A percentile compares a stretch with the other conserved stretches of the same genome.
Evolutionary conservation across 75 land plant genomes (phyloP).

Genomic region (Picea glauca): DNA sequence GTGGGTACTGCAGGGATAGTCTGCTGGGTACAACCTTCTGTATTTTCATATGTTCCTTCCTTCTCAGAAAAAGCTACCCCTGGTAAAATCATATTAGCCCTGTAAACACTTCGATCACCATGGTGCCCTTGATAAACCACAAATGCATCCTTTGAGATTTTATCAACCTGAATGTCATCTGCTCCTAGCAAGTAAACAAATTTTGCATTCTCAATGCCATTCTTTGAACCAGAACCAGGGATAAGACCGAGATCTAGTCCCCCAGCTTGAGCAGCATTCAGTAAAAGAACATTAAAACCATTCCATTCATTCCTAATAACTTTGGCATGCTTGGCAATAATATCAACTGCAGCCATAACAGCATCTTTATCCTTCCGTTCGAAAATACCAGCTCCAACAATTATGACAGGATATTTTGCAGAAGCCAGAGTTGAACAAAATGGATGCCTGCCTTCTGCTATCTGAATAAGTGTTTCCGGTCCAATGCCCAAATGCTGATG

Average conservation of each 20-base stretch:
- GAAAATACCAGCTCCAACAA: conserved; percentile 88
- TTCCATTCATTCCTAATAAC: conserved; percentile 82
- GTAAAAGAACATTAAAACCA: conserved; percentile 81
- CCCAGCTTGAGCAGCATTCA: conserved; percentile 93
- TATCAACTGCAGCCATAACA: conserved; percentile 62
- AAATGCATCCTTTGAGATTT: conserved; percentile 85
- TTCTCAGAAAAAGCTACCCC: conserved; percentile 89
- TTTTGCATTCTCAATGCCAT: conserved; percentile 52
- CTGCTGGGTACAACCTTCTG: conserved; percentile 86
- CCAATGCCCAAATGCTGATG: conserved; percentile 74
- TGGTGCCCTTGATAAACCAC: conserved; percentile 99
- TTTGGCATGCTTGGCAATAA: conserved; percentile 55
- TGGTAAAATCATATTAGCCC: conserved; percentile 92
- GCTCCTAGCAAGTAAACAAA: conserved; percentile 92
- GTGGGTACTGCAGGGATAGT: conserved; percentile 94
- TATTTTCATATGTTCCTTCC: conserved; percentile 95
- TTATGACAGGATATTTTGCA: conserved; percentile 81
- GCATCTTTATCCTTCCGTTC: conserved; percentile 83
- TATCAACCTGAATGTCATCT: conserved; percentile 76
- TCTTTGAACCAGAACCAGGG: conserved; percentile 39
- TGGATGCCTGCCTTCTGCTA: conserved; percentile 92
- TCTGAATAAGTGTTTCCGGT: conserved; percentile 72
- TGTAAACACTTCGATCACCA: conserved; percentile 87
- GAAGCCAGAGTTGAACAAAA: conserved; percentile 59
- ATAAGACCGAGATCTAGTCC: conserved; percentile 84